Conservation (phyloP, 176 grass and related monocot genomes). For the Carex cristatella region DNA sequence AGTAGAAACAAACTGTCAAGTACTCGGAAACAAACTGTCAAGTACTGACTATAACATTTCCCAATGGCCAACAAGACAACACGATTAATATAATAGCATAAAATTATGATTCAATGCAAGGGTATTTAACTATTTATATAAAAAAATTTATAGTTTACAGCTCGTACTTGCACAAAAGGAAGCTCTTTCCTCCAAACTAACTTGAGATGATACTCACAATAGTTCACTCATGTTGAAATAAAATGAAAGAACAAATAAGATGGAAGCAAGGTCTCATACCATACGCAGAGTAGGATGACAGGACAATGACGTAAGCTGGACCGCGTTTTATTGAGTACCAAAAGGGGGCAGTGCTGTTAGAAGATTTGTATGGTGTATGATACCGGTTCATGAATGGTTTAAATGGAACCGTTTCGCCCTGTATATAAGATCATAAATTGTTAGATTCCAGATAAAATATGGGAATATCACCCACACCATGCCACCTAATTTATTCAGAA, state of each 20-base stretch:
- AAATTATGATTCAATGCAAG: no score
- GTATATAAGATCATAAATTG: conserved; percentile 11
- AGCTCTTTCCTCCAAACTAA: not conserved
- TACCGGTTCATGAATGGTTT: conserved; percentile 68
- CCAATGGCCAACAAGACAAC: not conserved
- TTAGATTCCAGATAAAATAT: not conserved
- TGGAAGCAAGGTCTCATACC: conserved; percentile 35
- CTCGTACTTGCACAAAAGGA: no score
- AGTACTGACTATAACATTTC: not conserved
- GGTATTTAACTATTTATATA: not conserved
- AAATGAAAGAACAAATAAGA: not conserved
- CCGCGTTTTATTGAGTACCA: conserved; percentile 95
- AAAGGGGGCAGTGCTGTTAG: conserved; percentile 61
- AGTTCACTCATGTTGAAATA: not conserved
- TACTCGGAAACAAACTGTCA: not conserved
- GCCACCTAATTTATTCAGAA: not conserved
- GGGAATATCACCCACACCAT: not conserved
- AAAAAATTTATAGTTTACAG: not conserved
- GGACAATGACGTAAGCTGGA: conserved; percentile 72
- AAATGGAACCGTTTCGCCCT: conserved; percentile 83
- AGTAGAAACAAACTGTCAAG: not conserved
- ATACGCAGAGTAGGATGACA: conserved; percentile 81
- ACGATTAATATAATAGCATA: not conserved
- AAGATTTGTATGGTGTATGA: conserved; percentile 59
- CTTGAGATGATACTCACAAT: not conserved